These are phyloP conservation scores for Talaromyces sp. DNA, from an alignment of 2,329 filamentous ascomycete genomes.

Conservation along the genomic window DNA sequence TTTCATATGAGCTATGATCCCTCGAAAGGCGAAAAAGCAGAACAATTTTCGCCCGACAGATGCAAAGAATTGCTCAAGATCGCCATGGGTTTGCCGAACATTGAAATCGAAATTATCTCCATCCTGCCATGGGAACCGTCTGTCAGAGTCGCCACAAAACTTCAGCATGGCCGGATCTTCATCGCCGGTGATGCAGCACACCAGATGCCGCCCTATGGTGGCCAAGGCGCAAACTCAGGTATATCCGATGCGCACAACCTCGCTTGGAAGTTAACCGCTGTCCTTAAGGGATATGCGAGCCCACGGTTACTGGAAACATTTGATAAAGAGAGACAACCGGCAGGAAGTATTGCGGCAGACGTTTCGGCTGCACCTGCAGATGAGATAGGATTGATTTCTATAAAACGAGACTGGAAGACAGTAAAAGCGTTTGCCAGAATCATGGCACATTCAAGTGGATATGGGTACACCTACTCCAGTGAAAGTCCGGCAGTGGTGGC, in stretches of 20 bases:
- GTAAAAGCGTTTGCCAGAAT: neutral
- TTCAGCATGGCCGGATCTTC: conserved; percentile 14
- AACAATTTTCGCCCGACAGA: neutral
- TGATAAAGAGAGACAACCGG: conserved; percentile 1
- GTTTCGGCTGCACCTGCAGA: conserved; percentile 4
- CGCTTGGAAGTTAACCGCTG: conserved; percentile 50
- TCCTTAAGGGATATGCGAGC: conserved; percentile 36
- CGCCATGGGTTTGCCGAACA: conserved; percentile 1
- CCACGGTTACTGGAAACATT: conserved; percentile 5
- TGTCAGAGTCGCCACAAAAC: conserved; percentile 6
- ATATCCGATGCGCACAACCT: conserved; percentile 54
- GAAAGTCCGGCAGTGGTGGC: conserved; percentile 1
- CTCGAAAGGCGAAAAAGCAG: conserved; percentile 1
- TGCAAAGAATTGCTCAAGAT: conserved; percentile 3
- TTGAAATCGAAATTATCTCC: conserved; percentile 5
- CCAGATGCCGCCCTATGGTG: conserved; percentile 15
- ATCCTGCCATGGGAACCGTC: conserved; percentile 8
- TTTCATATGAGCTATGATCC: conserved; percentile 8
- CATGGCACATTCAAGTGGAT: neutral
- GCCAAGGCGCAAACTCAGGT: conserved; percentile 24
- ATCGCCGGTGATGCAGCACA: conserved; percentile 16
- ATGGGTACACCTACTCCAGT: conserved; percentile 6
- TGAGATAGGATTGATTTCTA: conserved; percentile 2
- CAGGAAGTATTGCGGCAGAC: conserved; percentile 6
- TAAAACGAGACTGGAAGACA: neutral